Base-by-base conservation (phyloP, 176 grass and related monocot species). In the Cenchrus fungigraminus region DNA sequence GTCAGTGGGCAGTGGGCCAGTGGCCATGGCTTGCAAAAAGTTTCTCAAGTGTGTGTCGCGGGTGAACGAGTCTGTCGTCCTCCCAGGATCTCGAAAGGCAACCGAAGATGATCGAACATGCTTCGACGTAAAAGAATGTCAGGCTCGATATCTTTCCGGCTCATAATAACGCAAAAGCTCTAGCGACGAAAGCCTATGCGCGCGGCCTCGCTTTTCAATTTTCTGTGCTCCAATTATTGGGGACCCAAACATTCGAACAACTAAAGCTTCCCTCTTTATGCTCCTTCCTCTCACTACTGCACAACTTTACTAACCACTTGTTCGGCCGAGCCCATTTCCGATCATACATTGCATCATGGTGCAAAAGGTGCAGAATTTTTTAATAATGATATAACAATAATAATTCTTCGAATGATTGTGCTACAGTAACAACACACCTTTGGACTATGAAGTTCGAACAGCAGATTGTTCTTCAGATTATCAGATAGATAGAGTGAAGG, bases 201-300 rank as follows among this genome's bases (percentile, higher is more conserved):
- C 4, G 67, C 6, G 0, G 6, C 29, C 50, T 28, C 15, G 47
- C n/a, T 80, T 80, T 57, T 76, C 25, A 16, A 6, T 68, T 85
- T 58, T 70, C 31, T 12, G 44, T 85, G 61, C 12, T 20, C 44
- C 60, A 54, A 76, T 81, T 70, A 89, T 76, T 75, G 19, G 68
- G n/a, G 82, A 54, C 22, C 17, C 70, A 62, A 81, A 69, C 83
- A 85, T 43, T 61, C 16, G 3, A 90, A 77, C 72, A 5, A 82
- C 83, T 86, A 77, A 89, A 77, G 83, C 44, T 65, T 22, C 44
- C 25, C 22, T 40, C 44, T 77, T 61, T 76, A 62, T 71, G 76
- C 53, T 56, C 12, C 2, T 2, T 61, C 15, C 43, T 53, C 17
- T 37, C 11, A 31, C 11, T 6, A n/a, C 57, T 60, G 57, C 10